A percentile compares a stretch with the other conserved stretches of the same genome.
Conservation (phyloP, 305 asterid species). For the Fraxinus latifolia region DNA sequence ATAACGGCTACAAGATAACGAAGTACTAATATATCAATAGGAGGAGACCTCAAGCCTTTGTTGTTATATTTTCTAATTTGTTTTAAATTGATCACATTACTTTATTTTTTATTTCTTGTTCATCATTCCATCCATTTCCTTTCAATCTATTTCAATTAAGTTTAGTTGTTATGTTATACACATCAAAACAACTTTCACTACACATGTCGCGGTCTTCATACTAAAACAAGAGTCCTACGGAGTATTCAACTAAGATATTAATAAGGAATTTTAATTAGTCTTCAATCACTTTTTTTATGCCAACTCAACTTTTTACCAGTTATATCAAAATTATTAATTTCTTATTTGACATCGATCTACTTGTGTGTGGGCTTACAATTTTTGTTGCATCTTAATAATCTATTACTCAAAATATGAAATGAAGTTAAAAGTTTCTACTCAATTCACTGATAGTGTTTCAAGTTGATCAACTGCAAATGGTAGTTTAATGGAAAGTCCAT, state of each 20-base stretch:
- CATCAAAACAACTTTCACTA: too few species aligned
- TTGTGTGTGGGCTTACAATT: background rate
- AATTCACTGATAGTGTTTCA: background rate
- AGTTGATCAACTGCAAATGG: background rate
- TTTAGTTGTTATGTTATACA: too few species aligned
- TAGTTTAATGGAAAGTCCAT: background rate
- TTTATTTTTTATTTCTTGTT: too few species aligned
- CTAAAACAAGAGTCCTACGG: background rate
- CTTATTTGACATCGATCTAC: background rate
- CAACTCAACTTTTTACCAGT: background rate
- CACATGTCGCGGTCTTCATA: background rate
- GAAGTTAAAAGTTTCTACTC: background rate
- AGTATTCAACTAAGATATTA: background rate
- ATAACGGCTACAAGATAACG: too few species aligned
- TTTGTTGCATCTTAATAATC: too few species aligned
- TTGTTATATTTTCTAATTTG: too few species aligned
- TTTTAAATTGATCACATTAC: too few species aligned
- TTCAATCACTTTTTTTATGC: background rate
- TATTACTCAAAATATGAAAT: background rate
- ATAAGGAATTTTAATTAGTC: background rate
- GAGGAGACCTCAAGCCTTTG: too few species aligned
- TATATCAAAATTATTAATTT: too few species aligned
- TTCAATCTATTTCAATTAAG: too few species aligned
- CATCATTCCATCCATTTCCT: background rate
- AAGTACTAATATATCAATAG: too few species aligned